phyloP scores from a whole-genome alignment of 345 rosid species.

The Eucalyptus sp. region DNA sequence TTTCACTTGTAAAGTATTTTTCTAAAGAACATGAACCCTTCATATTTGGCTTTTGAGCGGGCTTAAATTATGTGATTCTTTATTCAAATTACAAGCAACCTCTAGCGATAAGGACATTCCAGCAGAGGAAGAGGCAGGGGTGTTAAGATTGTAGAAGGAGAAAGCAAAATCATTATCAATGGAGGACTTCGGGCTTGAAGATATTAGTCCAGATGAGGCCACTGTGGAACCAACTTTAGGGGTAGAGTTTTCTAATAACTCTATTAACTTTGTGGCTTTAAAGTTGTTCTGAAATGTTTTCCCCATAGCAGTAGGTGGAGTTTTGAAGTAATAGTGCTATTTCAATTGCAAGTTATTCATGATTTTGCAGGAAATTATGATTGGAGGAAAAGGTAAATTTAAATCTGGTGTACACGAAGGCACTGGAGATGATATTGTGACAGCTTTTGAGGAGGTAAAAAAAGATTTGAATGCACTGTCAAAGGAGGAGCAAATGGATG shows the following conservation, averaged over 20 bases:
- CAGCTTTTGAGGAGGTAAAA: constrained; percentile 38
- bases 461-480: constrained; percentile 71
- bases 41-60: neutral
- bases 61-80: neutral
- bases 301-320: neutral
- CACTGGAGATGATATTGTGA: constrained; percentile 5
- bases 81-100: constrained; percentile 20
- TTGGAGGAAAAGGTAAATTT: constrained; percentile 11
- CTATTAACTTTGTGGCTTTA: neutral
- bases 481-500: constrained; percentile 79
- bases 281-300: neutral
- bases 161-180: constrained; percentile 26
- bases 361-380: constrained; percentile 41
- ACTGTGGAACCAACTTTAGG: constrained; percentile 57
- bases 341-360: neutral
- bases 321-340: neutral
- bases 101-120: constrained; percentile 76
- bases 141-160: constrained; percentile 26
- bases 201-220: constrained; percentile 31
- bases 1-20: neutral
- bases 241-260: constrained; percentile 19
- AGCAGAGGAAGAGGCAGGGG: constrained; percentile 62
- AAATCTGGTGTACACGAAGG: constrained; percentile 11
- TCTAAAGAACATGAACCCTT: neutral
- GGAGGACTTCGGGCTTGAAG: constrained; percentile 69